Percentiles rank a stretch among this genome's conserved stretches.
Conservation (phyloP, 768 basidiomycete genomes). For the Boletus sp. region DNA sequence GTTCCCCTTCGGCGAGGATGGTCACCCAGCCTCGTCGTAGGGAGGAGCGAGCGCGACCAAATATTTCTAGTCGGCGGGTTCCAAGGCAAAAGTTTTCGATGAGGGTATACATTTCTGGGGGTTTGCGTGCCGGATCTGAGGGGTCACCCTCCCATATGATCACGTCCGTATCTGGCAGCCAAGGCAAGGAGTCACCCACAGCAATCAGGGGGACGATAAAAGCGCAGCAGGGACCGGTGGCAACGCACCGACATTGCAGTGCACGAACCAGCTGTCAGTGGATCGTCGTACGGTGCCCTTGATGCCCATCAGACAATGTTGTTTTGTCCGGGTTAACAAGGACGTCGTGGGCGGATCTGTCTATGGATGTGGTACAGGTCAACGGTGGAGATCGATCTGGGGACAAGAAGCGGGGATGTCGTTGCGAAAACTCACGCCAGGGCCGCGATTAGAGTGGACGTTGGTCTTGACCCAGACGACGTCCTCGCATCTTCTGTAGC, state of each 20-base stretch:
- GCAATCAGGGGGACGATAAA: neutral
- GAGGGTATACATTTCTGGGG: constrained; percentile 92
- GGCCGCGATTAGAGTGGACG: constrained; percentile 61
- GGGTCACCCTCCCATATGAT: constrained; percentile 95
- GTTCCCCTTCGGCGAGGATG: constrained; percentile 64
- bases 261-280: constrained; percentile 94
- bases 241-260: constrained; percentile 89
- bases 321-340: constrained; percentile 84
- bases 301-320: constrained; percentile 97
- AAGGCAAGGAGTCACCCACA: neutral
- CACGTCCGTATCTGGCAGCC: constrained; percentile 82
- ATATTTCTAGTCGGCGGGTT: constrained; percentile 85
- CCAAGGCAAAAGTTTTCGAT: constrained; percentile 99
- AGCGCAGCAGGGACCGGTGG: neutral
- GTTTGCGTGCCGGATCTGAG: constrained; percentile 78
- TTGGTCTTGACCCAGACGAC: constrained; percentile 99
- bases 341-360: constrained; percentile 85
- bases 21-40: constrained; percentile 91
- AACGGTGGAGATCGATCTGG: neutral
- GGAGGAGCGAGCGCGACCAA: constrained; percentile 64
- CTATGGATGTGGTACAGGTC: constrained; percentile 33
- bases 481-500: constrained; percentile 92
- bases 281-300: constrained; percentile 93
- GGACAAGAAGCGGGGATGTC: neutral
- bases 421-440: constrained; percentile 53